Percentiles rank a stretch among this genome's conserved stretches.
These are phyloP conservation scores for Daedaleopsis sinensis DNA, from an alignment of 768 basidiomycete genomes.

Conservation along the genomic window DNA sequence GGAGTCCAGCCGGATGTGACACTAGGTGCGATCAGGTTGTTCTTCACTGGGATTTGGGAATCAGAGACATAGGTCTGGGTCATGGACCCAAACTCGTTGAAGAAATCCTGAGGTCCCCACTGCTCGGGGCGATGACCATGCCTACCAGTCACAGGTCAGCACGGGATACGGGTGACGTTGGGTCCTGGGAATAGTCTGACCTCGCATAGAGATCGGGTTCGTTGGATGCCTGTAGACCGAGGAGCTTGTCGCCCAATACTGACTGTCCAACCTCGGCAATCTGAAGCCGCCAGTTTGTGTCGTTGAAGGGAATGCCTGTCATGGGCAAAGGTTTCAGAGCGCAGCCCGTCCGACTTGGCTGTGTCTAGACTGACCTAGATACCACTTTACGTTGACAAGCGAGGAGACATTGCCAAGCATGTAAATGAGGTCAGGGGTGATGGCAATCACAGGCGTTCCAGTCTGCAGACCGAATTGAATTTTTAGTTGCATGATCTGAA, in stretches of 20 bases:
- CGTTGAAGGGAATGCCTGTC: constrained; percentile 64
- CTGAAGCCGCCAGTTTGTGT: constrained; percentile 54
- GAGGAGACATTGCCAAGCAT: constrained; percentile 61
- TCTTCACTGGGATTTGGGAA: constrained; percentile 40
- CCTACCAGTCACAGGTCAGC: constrained; percentile 11
- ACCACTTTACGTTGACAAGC: constrained; percentile 66
- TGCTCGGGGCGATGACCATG: constrained; percentile 37
- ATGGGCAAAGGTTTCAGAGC: constrained; percentile 16
- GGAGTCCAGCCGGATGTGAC: constrained; percentile 55
- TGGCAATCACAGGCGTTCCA: constrained; percentile 66
- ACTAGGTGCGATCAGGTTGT: constrained; percentile 64
- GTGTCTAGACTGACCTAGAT: constrained; percentile 42
- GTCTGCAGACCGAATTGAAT: constrained; percentile 50
- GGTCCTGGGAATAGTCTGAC: constrained; percentile 17
- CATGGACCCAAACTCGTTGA: constrained; percentile 51
- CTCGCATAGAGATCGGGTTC: constrained; percentile 74
- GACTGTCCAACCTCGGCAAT: constrained; percentile 59
- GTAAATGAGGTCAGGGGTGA: constrained; percentile 67
- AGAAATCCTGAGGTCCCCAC: constrained; percentile 44
- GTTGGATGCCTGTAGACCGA: constrained; percentile 71
- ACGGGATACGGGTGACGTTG: background rate
- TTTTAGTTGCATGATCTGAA: background rate
- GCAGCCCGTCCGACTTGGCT: background rate
- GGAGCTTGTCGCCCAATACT: constrained; percentile 65
- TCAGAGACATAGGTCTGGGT: constrained; percentile 45